phyloP scores from a whole-genome alignment of 2,329 filamentous ascomycete genomes.

The Allantophomopsis lycopodina region DNA sequence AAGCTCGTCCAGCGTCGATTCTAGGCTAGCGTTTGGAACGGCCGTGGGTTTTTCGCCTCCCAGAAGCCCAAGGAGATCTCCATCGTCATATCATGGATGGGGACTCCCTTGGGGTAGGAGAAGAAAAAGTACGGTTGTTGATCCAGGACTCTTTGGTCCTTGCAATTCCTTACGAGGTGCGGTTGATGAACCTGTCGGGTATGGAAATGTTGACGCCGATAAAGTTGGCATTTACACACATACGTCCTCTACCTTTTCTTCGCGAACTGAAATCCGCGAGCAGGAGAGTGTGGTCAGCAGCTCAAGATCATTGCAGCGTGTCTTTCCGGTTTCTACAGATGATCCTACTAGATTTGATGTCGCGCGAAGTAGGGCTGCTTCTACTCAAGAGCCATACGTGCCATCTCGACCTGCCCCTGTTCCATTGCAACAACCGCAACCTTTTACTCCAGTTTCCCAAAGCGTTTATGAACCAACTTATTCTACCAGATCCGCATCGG shows the following conservation, averaged over 20 bases:
- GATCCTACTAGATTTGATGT: slow-evolving; percentile 52
- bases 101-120: too few relatives aligned
- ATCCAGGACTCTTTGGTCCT: slow-evolving; percentile 44
- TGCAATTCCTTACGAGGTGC: slow-evolving; percentile 44
- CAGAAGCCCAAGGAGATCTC: too few relatives aligned
- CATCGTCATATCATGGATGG: too few relatives aligned
- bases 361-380: slow-evolving; percentile 29
- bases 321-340: slow-evolving; percentile 52
- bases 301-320: slow-evolving; percentile 37
- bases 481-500: slow-evolving; percentile 14
- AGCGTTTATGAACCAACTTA: slow-evolving; percentile 45
- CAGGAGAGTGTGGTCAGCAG: slow-evolving; percentile 23
- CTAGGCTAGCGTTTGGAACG: slow-evolving; percentile 44
- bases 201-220: slow-evolving; percentile 24
- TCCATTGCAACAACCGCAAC: slow-evolving; percentile 75
- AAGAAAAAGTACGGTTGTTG: slow-evolving; percentile 36
- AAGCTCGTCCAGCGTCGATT: slow-evolving; percentile 35
- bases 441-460: slow-evolving; percentile 57
- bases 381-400: slow-evolving; percentile 25
- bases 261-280: neutral
- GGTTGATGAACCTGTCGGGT: slow-evolving; percentile 41
- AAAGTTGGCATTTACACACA: slow-evolving; percentile 1
- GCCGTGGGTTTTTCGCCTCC: too few relatives aligned
- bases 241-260: slow-evolving; percentile 1
- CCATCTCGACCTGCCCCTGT: slow-evolving; percentile 41